phyloP scores from a whole-genome alignment of 1,284 basidiomycete species.

The Ustilago nuda region DNA sequence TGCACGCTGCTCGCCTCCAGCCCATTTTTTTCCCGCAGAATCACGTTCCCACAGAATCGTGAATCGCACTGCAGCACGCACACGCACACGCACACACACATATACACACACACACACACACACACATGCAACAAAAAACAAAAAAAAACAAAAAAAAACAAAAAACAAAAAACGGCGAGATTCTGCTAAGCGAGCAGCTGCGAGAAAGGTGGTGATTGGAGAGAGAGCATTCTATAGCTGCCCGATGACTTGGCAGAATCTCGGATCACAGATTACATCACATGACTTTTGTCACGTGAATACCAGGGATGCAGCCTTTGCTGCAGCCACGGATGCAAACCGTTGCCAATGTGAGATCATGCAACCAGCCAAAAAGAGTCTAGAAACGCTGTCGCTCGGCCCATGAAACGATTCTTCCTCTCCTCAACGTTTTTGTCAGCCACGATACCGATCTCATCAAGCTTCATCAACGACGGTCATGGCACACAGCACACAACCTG shows the following conservation, averaged over 20 bases:
- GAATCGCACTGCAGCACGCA: not conserved
- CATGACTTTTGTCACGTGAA: too few relatives aligned
- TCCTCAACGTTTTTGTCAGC: slow-evolving; percentile 7
- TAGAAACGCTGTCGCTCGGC: not conserved
- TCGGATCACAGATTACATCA: too few relatives aligned
- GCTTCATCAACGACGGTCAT: not conserved
- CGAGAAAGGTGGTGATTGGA: too few relatives aligned
- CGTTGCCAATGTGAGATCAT: not conserved
- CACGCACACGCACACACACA: not conserved
- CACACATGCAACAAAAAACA: too few relatives aligned
- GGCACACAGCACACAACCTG: not conserved
- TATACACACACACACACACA: not conserved
- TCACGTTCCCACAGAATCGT: not conserved
- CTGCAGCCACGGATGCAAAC: not conserved
- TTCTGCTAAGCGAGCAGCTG: too few relatives aligned
- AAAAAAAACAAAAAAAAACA: too few relatives aligned
- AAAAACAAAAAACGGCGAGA: too few relatives aligned
- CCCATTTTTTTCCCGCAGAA: slow-evolving; percentile 1
- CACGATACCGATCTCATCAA: slow-evolving; percentile 11
- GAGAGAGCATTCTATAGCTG: too few relatives aligned
- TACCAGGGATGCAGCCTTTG: not conserved
- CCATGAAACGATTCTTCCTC: not conserved
- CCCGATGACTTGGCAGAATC: too few relatives aligned
- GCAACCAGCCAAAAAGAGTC: not conserved
- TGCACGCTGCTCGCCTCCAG: slow-evolving; percentile 2